Evolutionary conservation across 306 rosid species (phyloP).

Genomic region (Lathyrus aphaca): DNA sequence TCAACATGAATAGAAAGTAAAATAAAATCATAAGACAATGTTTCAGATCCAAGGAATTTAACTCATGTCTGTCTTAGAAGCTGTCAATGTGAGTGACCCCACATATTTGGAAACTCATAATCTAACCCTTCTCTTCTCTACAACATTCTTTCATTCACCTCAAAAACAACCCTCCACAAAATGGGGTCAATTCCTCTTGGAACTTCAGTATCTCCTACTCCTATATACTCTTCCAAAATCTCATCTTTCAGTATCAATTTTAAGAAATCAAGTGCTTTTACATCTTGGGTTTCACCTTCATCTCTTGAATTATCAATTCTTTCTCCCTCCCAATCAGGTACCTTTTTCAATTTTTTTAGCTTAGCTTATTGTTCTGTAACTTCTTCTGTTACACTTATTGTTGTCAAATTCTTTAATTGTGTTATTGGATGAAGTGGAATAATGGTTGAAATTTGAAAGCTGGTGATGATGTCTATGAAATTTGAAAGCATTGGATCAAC

Average conservation of each 20-base stretch:
- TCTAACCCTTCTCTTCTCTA: not conserved
- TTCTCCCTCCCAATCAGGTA: constrained; percentile 70
- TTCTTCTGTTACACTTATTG: not conserved
- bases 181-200: constrained; percentile 87
- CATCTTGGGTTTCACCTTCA: constrained; percentile 51
- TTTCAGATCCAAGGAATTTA: constrained; percentile 27
- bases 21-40: constrained; percentile 33
- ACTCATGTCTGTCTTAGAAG: not conserved
- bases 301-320: constrained; percentile 48
- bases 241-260: constrained; percentile 46
- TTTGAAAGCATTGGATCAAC: constrained; percentile 20
- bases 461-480: constrained; percentile 25
- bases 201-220: constrained; percentile 58
- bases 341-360: not conserved
- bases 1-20: not conserved
- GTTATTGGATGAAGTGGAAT: constrained; percentile 18
- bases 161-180: constrained; percentile 46
- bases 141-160: constrained; percentile 10
- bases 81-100: constrained; percentile 36
- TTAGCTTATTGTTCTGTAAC: not conserved
- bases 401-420: constrained; percentile 24
- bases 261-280: constrained; percentile 48
- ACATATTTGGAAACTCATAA: constrained; percentile 26
- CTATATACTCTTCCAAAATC: constrained; percentile 48
- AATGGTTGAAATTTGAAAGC: constrained; percentile 15